A percentile compares a stretch with the other conserved stretches of the same genome.
Evolutionary conservation across 805 yeast species (phyloP).

Genomic region (Saccharomycopsis oosterbeekiorum): DNA sequence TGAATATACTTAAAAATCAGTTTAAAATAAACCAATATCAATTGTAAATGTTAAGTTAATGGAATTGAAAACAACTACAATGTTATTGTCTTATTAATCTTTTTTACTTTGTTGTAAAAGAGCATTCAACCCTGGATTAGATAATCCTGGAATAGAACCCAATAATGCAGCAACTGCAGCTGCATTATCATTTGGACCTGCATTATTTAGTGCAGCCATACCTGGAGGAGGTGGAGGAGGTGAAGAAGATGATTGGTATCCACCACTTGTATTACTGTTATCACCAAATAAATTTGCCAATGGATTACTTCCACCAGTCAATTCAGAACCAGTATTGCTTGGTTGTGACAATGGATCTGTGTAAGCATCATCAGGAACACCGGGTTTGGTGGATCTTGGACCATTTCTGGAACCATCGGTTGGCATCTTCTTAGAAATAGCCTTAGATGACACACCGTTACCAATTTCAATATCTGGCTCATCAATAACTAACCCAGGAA

Average conservation of each 20-base stretch:
- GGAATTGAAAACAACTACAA: background rate
- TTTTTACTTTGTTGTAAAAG: constrained; percentile 8
- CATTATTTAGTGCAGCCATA: background rate
- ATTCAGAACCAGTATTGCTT: constrained; percentile 25
- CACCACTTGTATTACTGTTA: background rate
- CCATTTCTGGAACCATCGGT: constrained; percentile 81
- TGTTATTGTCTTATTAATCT: background rate
- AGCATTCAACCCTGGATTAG: constrained; percentile 9
- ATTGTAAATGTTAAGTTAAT: background rate
- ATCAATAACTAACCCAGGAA: constrained; percentile 74
- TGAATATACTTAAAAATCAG: background rate
- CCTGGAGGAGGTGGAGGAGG: constrained; percentile 3
- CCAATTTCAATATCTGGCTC: constrained; percentile 98
- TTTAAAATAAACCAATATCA: background rate
- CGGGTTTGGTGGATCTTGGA: constrained; percentile 66
- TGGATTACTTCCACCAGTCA: constrained; percentile 36
- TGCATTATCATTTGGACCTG: constrained; percentile 1
- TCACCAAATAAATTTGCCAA: constrained; percentile 36
- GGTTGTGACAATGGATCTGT: constrained; percentile 25
- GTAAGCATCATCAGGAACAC: constrained; percentile 33
- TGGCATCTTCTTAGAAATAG: constrained; percentile 87
- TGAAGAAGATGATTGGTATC: background rate
- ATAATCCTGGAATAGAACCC: constrained; percentile 15
- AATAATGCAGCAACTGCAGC: constrained; percentile 18
- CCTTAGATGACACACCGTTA: constrained; percentile 84